Conservation (phyloP, 2,329 filamentous ascomycete species). For the Curvularia eragrostidis region DNA sequence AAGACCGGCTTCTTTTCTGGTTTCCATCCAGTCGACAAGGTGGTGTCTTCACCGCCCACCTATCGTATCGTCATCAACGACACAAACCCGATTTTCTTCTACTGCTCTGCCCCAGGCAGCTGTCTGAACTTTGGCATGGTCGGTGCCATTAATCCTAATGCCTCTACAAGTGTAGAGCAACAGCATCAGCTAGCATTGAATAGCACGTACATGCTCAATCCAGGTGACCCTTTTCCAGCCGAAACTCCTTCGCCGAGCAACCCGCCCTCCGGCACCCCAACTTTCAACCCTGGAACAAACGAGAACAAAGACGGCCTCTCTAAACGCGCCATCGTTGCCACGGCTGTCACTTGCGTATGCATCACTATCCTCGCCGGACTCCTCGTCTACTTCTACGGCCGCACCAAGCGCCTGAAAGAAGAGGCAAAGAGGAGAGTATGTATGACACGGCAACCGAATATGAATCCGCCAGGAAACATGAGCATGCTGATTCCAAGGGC, state of each 20-base stretch:
- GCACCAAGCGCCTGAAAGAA: conserved; percentile 29
- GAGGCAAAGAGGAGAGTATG: conserved; percentile 32
- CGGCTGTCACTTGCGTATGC: conserved; percentile 64
- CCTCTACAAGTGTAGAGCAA: conserved; percentile 27
- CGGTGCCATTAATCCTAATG: conserved; percentile 71
- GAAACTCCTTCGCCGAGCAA: conserved; percentile 20
- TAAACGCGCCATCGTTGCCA: conserved; percentile 52
- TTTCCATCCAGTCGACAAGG: conserved; percentile 36
- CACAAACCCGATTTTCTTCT: conserved; percentile 47
- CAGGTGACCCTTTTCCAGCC: conserved; percentile 44
- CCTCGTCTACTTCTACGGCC: conserved; percentile 40
- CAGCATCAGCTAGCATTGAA: conserved; percentile 36
- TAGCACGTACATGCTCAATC: conserved; percentile 41
- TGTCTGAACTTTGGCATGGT: conserved; percentile 75
- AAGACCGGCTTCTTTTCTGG: conserved; percentile 43
- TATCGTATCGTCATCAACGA: conserved; percentile 41
- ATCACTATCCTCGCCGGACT: conserved; percentile 30
- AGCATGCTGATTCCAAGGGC: conserved; percentile 4
- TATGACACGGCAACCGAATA: conserved; percentile 10
- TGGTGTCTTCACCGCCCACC: conserved; percentile 36
- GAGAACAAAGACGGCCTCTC: conserved; percentile 29
- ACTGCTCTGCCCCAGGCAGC: conserved; percentile 64
- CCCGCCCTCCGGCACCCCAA: conserved; percentile 9
- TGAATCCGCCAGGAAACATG: background rate
- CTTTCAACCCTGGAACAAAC: background rate